These are phyloP conservation scores for Podaxis pistillaris DNA, from an alignment of 768 basidiomycete species.

Conservation along the genomic window DNA sequence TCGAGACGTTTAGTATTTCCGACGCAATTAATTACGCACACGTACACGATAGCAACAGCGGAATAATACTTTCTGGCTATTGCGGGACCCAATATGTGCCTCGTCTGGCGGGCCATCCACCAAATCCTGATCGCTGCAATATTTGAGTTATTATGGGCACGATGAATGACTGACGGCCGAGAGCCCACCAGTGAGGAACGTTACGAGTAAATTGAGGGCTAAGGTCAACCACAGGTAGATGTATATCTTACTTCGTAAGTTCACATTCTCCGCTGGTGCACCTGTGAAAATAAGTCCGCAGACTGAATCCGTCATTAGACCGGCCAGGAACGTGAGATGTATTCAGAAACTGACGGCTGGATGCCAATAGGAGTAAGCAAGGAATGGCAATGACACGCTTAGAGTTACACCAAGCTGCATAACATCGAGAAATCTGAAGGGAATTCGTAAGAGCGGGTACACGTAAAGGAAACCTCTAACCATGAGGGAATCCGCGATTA, in stretches of 20 bases:
- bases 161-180: not conserved
- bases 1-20: not conserved
- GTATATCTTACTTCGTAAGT: constrained; percentile 22
- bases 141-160: not conserved
- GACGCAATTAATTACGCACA: not conserved
- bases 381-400: constrained; percentile 28
- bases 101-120: constrained; percentile 29
- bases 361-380: constrained; percentile 27
- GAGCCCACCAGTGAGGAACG: constrained; percentile 30
- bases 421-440: constrained; percentile 32
- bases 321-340: not conserved
- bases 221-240: constrained; percentile 33
- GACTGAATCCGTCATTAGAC: constrained; percentile 8
- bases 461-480: not conserved
- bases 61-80: constrained; percentile 31
- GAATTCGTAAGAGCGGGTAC: not conserved
- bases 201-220: constrained; percentile 33
- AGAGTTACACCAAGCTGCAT: constrained; percentile 34
- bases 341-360: constrained; percentile 24
- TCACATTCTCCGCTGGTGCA: constrained; percentile 4
- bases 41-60: constrained; percentile 35
- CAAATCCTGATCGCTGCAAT: constrained; percentile 33
- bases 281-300: constrained; percentile 21
- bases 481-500: constrained; percentile 17
- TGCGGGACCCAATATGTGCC: constrained; percentile 23